Base-by-base conservation (phyloP, 306 rosid genomes). In the Benincasa hispida region DNA sequence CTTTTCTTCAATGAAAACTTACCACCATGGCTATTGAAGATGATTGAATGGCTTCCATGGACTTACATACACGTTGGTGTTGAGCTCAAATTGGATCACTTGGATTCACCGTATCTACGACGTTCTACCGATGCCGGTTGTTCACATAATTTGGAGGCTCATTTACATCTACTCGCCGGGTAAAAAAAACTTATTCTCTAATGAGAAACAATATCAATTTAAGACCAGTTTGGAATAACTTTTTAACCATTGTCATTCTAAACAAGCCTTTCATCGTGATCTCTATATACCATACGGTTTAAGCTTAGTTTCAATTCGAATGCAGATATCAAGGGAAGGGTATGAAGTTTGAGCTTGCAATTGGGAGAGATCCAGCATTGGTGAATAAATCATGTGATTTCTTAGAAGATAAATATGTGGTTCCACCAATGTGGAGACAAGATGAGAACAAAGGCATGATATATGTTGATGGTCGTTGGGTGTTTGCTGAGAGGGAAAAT, bases 301-400 rank as follows among this genome's bases (percentile, higher is more conserved):
- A 45, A 12, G 2, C 58, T 19, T 7, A 5, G 62, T 57, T 57
- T 57, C 17, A 25, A 57, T 92, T 57, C 12, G 17, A 96, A 93
- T 84, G 79, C 86, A 93, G 98, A 51, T 88, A 92, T 82, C 97
- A 92, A 54, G 97, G 96, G 12, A 92, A 77, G 75, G 97, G 92
- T 3, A 72, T 78, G 18, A 88, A 92, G 41, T 92, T 92, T 77
- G 87, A 85, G 79, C 83, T 88, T 1, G 82, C 89, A 2, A 83
- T 84, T 17, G 96, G 91, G 21, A 88, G 97, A 79, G 97, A 92
- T 82, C 96, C 93, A 0, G 97, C 97, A 0, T 28, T 90, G 12
- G 97, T 92, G 89, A 92, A 92, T 86, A 92, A 92, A 77, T 88
- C 85, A 2, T 85, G 87, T 42, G 97, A 92, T 80, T 90, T 88